Percentiles rank a stretch among this genome's conserved stretches.
Conservation (phyloP, 805 yeast species). For the Yarrowia hollandica region DNA sequence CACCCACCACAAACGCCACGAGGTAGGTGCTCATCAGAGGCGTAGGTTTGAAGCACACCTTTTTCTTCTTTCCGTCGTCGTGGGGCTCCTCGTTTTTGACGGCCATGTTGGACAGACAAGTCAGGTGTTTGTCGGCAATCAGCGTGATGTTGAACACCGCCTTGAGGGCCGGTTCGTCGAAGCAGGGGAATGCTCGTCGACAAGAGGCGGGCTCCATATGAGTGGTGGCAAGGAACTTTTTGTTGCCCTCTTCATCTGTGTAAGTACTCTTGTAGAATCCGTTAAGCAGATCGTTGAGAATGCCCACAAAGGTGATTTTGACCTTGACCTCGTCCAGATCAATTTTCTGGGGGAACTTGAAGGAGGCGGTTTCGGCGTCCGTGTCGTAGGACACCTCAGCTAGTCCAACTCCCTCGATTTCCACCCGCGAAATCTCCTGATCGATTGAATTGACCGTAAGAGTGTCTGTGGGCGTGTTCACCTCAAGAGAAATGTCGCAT, state of each 20-base stretch:
- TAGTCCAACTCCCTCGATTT: conserved; percentile 41
- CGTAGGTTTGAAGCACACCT: conserved; percentile 57
- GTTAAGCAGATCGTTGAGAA: conserved; percentile 65
- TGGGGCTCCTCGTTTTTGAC: conserved; percentile 46
- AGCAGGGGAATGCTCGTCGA: conserved; percentile 74
- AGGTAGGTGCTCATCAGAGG: conserved; percentile 73
- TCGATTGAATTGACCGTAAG: conserved; percentile 63
- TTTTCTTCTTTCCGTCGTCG: conserved; percentile 47
- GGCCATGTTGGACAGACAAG: conserved; percentile 70
- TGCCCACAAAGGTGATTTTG: conserved; percentile 55
- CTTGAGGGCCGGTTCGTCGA: conserved; percentile 70
- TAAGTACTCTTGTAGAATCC: conserved; percentile 71
- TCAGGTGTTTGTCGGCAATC: conserved; percentile 52
- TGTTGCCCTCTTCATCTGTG: conserved; percentile 51
- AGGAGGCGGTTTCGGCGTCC: conserved; percentile 60
- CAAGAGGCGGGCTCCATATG: conserved; percentile 79
- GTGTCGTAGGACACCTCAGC: conserved; percentile 40
- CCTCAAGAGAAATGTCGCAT: conserved; percentile 48
- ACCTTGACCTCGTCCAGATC: conserved; percentile 53
- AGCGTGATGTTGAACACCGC: conserved; percentile 63
- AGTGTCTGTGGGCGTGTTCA: conserved; percentile 46
- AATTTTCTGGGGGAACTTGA: conserved; percentile 55
- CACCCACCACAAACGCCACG: conserved; percentile 75
- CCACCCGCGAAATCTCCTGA: conserved; percentile 54
- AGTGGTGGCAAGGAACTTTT: conserved; percentile 60